These are phyloP conservation scores for Saccharomycopsis babjevae DNA, from an alignment of 805 yeast species.

Conservation along the genomic window DNA sequence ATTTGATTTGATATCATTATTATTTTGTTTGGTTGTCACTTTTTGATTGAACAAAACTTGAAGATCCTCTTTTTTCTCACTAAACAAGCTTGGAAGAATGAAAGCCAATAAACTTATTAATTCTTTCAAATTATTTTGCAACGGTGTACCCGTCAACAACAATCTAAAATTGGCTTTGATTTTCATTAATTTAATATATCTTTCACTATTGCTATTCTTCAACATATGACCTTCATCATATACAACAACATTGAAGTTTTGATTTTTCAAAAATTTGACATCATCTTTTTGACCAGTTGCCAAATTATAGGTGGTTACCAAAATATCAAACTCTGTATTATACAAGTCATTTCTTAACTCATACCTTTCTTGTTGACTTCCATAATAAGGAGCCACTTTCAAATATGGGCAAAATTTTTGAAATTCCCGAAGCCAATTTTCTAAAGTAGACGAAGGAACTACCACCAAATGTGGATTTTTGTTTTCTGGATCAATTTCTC, in stretches of 20 bases:
- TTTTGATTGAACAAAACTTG: conserved; percentile 79
- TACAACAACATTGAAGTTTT: conserved; percentile 76
- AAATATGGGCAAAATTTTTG: conserved; percentile 76
- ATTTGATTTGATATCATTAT: conserved; percentile 20
- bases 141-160: conserved; percentile 90
- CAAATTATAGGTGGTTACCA: conserved; percentile 87
- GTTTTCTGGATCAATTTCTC: conserved; percentile 42
- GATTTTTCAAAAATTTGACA: conserved; percentile 61
- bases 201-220: conserved; percentile 78
- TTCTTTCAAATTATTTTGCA: conserved; percentile 87
- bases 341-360: conserved; percentile 65
- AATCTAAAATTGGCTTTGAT: conserved; percentile 76
- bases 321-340: conserved; percentile 61
- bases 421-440: conserved; percentile 95
- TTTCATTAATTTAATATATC: conserved; percentile 81
- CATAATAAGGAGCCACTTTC: conserved; percentile 87
- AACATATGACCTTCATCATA: conserved; percentile 98
- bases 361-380: conserved; percentile 73
- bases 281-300: conserved; percentile 85
- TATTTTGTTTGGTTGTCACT: conserved; percentile 45
- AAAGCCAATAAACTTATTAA: conserved; percentile 84
- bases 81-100: conserved; percentile 76
- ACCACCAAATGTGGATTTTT: conserved; percentile 83
- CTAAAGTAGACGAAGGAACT: conserved; percentile 93
- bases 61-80: conserved; percentile 72